Percentiles rank a stretch among this genome's conserved stretches.
Conservation (phyloP, 176 grass and related monocot genomes). For the Avena insularis region DNA sequence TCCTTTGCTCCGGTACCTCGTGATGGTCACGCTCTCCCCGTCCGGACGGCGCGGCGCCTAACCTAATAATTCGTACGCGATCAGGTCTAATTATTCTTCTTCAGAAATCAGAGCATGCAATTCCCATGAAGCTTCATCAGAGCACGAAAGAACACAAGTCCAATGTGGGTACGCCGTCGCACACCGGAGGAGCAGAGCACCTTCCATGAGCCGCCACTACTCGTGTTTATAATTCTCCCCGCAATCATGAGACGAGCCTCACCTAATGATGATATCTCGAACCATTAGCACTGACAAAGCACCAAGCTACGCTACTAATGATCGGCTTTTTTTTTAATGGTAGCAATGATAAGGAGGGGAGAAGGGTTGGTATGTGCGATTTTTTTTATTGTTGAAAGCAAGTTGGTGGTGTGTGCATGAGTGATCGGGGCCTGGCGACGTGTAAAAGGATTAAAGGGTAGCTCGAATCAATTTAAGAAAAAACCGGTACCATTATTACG, state of each 20-base stretch:
- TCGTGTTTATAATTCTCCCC: neutral
- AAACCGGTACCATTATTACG: conserved; percentile 5
- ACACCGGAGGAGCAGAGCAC: neutral
- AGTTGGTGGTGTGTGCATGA: neutral
- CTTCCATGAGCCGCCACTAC: neutral
- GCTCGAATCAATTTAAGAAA: conserved; percentile 4
- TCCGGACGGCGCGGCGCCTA: conserved; percentile 31
- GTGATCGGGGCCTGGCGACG: neutral
- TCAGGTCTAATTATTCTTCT: neutral
- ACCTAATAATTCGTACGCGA: conserved; percentile 39
- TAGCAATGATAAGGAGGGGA: conserved; percentile 41
- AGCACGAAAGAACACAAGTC: neutral
- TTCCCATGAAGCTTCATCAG: conserved; percentile 28
- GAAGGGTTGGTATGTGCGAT: conserved; percentile 1
- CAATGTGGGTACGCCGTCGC: neutral
- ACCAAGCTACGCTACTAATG: neutral
- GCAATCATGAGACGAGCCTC: neutral
- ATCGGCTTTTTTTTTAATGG: neutral
- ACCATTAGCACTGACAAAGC: conserved; percentile 32
- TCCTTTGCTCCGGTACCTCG: neutral
- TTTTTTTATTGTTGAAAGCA: neutral
- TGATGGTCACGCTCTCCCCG: conserved; percentile 23
- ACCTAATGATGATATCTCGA: conserved; percentile 41
- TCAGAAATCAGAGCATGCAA: neutral
- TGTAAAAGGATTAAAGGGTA: conserved; percentile 34